Percentiles rank a stretch among this genome's conserved stretches.
phyloP scores from a whole-genome alignment of 2,329 filamentous ascomycete genomes.

The Trichoderma simmonsii region DNA sequence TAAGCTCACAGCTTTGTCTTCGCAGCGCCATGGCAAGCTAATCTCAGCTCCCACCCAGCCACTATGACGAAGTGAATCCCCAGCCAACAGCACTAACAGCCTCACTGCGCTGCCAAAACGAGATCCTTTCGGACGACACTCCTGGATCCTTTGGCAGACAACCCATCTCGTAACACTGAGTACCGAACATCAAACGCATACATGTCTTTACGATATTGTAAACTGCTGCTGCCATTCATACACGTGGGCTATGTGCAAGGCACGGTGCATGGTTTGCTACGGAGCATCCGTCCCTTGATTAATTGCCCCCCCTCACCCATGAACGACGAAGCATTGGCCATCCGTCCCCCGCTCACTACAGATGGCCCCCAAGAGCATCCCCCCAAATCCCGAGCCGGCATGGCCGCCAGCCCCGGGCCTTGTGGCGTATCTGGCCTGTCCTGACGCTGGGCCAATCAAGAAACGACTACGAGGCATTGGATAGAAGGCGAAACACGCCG shows the following conservation, averaged over 20 bases:
- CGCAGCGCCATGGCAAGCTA: not conserved
- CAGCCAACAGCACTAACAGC: not conserved
- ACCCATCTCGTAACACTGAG: not conserved
- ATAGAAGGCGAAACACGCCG: not conserved
- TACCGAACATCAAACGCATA: not conserved
- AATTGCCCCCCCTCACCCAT: not conserved
- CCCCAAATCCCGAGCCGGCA: conserved; percentile 5
- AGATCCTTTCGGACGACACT: not conserved
- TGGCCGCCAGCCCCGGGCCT: not conserved
- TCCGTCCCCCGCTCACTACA: not conserved
- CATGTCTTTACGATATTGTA: not conserved
- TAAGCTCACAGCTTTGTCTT: not conserved
- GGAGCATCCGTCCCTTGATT: conserved; percentile 2
- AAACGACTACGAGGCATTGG: not conserved
- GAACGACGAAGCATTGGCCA: not conserved
- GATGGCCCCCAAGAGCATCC: not conserved
- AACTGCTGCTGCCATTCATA: not conserved
- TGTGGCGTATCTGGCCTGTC: not conserved
- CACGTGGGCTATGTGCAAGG: not conserved
- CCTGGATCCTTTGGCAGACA: not conserved
- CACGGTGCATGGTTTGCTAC: not conserved
- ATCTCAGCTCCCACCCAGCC: not conserved
- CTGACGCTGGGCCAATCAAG: not conserved
- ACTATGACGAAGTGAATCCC: not conserved
- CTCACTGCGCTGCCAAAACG: not conserved